phyloP scores from a whole-genome alignment of 2,329 filamentous ascomycete genomes.

The Ceratocystis cacaofunesta region DNA sequence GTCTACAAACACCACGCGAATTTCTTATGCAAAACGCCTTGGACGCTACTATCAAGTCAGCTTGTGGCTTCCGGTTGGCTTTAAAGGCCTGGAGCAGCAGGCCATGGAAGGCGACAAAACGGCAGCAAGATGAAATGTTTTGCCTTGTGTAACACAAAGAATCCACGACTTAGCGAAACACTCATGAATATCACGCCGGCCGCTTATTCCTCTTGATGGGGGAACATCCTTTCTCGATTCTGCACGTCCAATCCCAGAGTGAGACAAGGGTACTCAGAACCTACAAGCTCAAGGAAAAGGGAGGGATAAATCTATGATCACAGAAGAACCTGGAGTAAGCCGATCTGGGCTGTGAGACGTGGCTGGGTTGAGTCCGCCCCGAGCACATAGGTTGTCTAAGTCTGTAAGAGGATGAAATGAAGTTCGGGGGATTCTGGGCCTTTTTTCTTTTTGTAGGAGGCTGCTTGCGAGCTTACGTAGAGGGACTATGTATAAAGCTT shows the following conservation, averaged over 20 bases:
- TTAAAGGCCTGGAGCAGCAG: not conserved
- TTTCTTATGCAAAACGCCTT: not conserved
- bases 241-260: not conserved
- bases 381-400: not conserved
- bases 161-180: not conserved
- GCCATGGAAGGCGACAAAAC: not conserved
- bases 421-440: not conserved
- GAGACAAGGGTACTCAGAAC: not conserved
- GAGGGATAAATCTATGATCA: not conserved
- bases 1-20: not conserved
- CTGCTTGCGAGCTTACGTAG: not conserved
- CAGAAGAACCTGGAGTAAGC: not conserved
- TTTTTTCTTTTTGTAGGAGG: not conserved
- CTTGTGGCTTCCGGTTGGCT: not conserved
- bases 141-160: not conserved
- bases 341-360: not conserved
- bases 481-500: not conserved
- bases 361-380: not conserved
- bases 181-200: not conserved
- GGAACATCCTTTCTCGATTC: not conserved
- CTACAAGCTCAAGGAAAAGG: not conserved
- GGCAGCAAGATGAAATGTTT: not conserved
- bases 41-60: too few species aligned
- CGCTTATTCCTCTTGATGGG: not conserved
- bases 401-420: not conserved